phyloP scores from a whole-genome alignment of 2,329 filamentous ascomycete species.

The Botrytis tulipae region DNA sequence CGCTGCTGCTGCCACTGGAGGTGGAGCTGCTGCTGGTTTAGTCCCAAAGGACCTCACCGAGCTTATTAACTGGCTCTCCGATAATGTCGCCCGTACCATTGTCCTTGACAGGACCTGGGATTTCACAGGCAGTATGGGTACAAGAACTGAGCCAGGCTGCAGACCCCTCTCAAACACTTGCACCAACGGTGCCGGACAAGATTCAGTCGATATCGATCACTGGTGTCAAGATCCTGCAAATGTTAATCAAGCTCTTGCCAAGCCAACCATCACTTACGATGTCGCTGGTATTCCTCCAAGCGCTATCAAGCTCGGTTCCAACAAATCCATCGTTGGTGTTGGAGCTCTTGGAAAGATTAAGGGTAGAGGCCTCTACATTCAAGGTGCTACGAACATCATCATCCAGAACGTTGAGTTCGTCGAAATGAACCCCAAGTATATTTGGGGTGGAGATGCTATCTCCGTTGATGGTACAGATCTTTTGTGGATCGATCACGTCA shows the following conservation, averaged over 20 bases:
- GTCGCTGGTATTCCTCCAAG: too few relatives aligned
- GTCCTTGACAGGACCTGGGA: slow-evolving; percentile 1
- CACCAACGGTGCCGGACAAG: neutral
- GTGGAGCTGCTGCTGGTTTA: neutral
- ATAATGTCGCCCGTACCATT: neutral
- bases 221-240: neutral
- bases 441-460: slow-evolving; percentile 60
- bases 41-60: neutral
- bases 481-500: slow-evolving; percentile 38
- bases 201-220: neutral
- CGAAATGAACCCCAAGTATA: slow-evolving; percentile 55
- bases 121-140: neutral
- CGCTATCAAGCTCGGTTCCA: neutral
- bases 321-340: neutral
- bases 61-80: neutral
- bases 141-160: neutral
- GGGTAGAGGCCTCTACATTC: neutral
- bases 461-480: slow-evolving; percentile 49
- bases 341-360: neutral
- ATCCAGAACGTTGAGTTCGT: slow-evolving; percentile 51
- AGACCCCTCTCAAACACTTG: neutral
- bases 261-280: neutral
- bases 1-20: neutral
- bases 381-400: neutral
- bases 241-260: neutral